Conservation (phyloP, 1,139 yeast genomes). For the Saccharomyces hybrid region DNA sequence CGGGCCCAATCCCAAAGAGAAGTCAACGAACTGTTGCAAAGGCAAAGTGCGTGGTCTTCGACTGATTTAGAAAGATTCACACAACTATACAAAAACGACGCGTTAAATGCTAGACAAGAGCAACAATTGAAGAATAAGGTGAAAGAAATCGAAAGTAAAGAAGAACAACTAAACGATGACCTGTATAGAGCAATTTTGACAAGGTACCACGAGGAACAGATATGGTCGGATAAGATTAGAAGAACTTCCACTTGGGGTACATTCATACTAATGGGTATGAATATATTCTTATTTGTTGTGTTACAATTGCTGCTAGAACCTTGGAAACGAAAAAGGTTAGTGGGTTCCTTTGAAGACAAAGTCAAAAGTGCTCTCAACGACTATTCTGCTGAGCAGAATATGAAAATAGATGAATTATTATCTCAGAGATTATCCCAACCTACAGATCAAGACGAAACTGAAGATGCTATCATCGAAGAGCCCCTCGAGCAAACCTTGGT, state of each 20-base stretch:
- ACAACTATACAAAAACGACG: slow-evolving; percentile 70
- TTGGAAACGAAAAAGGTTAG: slow-evolving; percentile 78
- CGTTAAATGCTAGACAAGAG: slow-evolving; percentile 60
- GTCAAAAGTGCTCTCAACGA: slow-evolving; percentile 52
- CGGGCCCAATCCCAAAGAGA: slow-evolving; percentile 74
- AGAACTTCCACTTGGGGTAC: slow-evolving; percentile 97
- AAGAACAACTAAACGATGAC: slow-evolving; percentile 63
- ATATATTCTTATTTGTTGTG: slow-evolving; percentile 63
- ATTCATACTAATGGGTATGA: slow-evolving; percentile 80
- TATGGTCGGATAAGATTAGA: slow-evolving; percentile 95
- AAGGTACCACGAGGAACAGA: slow-evolving; percentile 92
- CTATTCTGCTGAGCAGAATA: slow-evolving; percentile 26
- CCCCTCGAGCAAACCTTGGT: background rate
- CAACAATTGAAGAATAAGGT: slow-evolving; percentile 43
- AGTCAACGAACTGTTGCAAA: slow-evolving; percentile 77
- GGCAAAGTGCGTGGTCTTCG: slow-evolving; percentile 77
- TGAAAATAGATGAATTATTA: slow-evolving; percentile 7
- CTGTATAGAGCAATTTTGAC: slow-evolving; percentile 73
- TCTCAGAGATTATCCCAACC: background rate
- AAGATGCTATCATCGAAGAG: background rate
- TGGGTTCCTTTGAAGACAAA: slow-evolving; percentile 74
- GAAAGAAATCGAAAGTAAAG: slow-evolving; percentile 50
- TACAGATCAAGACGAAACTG: background rate
- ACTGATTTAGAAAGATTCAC: slow-evolving; percentile 80
- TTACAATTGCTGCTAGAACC: slow-evolving; percentile 91